phyloP scores from a whole-genome alignment of 441 rosid genomes.

The Melastoma candidum region DNA sequence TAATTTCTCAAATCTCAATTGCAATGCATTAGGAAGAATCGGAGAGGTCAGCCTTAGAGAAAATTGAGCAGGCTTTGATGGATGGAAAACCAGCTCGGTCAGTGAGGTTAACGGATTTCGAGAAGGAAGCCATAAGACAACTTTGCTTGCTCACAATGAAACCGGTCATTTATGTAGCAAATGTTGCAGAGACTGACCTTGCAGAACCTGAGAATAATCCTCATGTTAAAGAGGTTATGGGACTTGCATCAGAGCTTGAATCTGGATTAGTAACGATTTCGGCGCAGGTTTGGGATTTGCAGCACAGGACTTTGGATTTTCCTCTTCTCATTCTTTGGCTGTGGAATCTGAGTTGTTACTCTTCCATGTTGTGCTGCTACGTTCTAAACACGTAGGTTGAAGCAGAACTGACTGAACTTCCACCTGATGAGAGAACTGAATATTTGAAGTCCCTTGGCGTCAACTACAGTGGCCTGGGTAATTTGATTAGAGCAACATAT shows the following conservation, averaged over 20 bases:
- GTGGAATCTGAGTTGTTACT: neutral
- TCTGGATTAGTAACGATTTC: slow-evolving; percentile 83
- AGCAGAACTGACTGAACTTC: slow-evolving; percentile 87
- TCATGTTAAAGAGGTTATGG: slow-evolving; percentile 51
- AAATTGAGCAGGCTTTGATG: slow-evolving; percentile 64
- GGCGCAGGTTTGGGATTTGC: slow-evolving; percentile 56
- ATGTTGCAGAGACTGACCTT: slow-evolving; percentile 82
- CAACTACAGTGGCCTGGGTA: slow-evolving; percentile 79
- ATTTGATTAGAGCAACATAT: slow-evolving; percentile 87
- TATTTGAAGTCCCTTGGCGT: slow-evolving; percentile 81
- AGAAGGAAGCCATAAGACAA: slow-evolving; percentile 72
- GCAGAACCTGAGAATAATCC: slow-evolving; percentile 63
- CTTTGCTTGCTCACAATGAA: slow-evolving; percentile 97
- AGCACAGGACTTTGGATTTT: slow-evolving; percentile 1
- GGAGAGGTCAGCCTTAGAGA: slow-evolving; percentile 71
- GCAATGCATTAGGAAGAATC: slow-evolving; percentile 59
- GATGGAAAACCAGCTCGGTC: slow-evolving; percentile 93
- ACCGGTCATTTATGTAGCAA: slow-evolving; percentile 85
- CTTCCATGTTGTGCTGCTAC: neutral
- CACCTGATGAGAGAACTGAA: slow-evolving; percentile 72
- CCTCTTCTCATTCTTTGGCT: neutral
- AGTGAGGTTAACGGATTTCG: slow-evolving; percentile 61
- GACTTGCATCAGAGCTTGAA: slow-evolving; percentile 73
- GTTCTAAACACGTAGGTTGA: slow-evolving; percentile 53
- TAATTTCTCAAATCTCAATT: slow-evolving; percentile 3